These are phyloP conservation scores for Senna siamea DNA, from an alignment of 306 rosid genomes.

Conservation along the genomic window DNA sequence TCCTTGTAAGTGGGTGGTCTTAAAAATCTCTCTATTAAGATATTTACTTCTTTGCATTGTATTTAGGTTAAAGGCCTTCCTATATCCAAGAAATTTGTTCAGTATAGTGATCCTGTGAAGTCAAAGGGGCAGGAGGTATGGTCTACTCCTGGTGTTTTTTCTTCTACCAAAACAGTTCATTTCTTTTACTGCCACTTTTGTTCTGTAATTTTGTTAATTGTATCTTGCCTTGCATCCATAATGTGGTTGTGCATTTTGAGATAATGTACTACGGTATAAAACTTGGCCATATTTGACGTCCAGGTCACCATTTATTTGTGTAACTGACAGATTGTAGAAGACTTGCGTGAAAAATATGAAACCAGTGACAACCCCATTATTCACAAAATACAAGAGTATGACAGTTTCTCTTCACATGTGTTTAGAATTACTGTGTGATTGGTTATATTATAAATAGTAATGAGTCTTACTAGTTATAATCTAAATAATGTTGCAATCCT, in stretches of 20 bases:
- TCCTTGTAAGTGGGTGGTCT: conserved; percentile 7
- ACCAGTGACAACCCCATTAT: conserved; percentile 78
- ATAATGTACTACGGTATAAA: conserved; percentile 1
- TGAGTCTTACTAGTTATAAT: conserved; percentile 33
- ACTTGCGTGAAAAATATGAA: conserved; percentile 76
- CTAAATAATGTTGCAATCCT: conserved; percentile 25
- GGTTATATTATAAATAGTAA: conserved; percentile 17
- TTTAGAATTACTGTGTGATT: conserved; percentile 20
- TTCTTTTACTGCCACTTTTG: conserved; percentile 1
- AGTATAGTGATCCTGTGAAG: conserved; percentile 73
- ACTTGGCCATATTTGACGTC: conserved; percentile 6
- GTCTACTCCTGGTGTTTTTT: conserved; percentile 33
- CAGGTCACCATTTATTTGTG: conserved; percentile 33
- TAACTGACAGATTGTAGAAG: conserved; percentile 81
- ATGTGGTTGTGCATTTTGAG: conserved; percentile 13
- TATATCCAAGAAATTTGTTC: conserved; percentile 55
- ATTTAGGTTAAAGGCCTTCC: conserved; percentile 70
- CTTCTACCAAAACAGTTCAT: conserved; percentile 11
- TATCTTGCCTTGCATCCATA: conserved; percentile 24
- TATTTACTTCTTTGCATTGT: conserved; percentile 23
- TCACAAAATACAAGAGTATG: conserved; percentile 91
- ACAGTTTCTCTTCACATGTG: conserved; percentile 32
- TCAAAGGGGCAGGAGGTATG: conserved; percentile 82
- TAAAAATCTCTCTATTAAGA: conserved; percentile 16
- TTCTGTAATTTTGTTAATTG: conserved; percentile 20